Conservation (phyloP, 2,329 filamentous ascomycete species). For the Akanthomyces dipterigenus region DNA sequence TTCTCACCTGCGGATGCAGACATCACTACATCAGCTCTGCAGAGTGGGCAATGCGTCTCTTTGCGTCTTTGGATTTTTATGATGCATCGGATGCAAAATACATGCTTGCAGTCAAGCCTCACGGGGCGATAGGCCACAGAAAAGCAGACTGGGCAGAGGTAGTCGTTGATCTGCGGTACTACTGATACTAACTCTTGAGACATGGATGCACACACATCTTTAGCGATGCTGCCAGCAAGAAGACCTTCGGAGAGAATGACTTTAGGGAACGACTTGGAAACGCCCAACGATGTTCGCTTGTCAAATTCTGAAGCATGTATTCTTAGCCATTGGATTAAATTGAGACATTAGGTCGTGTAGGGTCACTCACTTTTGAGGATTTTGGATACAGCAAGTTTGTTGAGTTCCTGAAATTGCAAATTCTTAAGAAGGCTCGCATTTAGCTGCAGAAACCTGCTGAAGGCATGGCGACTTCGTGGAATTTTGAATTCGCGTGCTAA, state of each 20-base stretch:
- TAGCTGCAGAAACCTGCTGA: slow-evolving; percentile 62
- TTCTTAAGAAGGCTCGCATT: slow-evolving; percentile 73
- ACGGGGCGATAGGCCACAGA: slow-evolving; percentile 75
- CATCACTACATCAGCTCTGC: slow-evolving; percentile 64
- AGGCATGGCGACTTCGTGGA: slow-evolving; percentile 55
- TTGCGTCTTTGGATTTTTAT: slow-evolving; percentile 69
- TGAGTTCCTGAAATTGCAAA: slow-evolving; percentile 79
- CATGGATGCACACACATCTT: slow-evolving; percentile 68
- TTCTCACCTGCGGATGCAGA: slow-evolving; percentile 55
- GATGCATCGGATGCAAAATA: slow-evolving; percentile 80
- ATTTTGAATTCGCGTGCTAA: slow-evolving; percentile 59
- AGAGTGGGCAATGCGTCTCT: slow-evolving; percentile 67
- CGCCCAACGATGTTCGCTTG: slow-evolving; percentile 71
- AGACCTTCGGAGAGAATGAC: slow-evolving; percentile 53
- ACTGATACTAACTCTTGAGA: slow-evolving; percentile 64
- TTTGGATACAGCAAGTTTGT: slow-evolving; percentile 68
- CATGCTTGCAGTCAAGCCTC: slow-evolving; percentile 65
- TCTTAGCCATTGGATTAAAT: slow-evolving; percentile 12
- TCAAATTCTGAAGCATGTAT: slow-evolving; percentile 64
- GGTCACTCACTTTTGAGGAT: slow-evolving; percentile 68
- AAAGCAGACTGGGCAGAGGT: slow-evolving; percentile 74
- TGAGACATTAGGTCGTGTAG: neutral
- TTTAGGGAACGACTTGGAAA: slow-evolving; percentile 55
- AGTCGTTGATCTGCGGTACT: slow-evolving; percentile 79
- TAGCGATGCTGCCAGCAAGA: slow-evolving; percentile 62